Evolutionary conservation across 805 yeast genomes (phyloP), one percentile per base, ranked within the genome.

Genomic region (Schwanniomyces polymorphus): DNA sequence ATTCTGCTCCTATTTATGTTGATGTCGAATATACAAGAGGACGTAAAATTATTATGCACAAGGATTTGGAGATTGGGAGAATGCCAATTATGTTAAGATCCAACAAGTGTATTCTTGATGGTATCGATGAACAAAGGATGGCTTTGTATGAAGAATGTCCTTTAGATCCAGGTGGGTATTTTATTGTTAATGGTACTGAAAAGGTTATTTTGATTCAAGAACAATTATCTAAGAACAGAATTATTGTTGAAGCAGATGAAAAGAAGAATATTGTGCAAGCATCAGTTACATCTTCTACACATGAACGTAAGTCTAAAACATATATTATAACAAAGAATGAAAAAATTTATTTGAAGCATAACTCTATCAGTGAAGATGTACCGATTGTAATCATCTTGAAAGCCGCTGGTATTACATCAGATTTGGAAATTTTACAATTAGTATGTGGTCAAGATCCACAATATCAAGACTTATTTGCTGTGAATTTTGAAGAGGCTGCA

Each of bases 71-170:
- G 64, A 92, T 94, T 50, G 99, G 99, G 29, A 81, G 96, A 61
- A 94, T 94, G 97, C 99, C 99, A n/a, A 85, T 94, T 59, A 94
- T 94, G 99, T 77, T 94, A 57, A 79, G 97, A 58, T 88, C 97
- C 23, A 88, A 90, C 63, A 90, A 91, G 64, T 94, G 99, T 78
- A 84, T 89, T 29, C 73, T 94, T 49, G 82, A 82, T 51, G 95
- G 91, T 16, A 83, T 87, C 41, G 75, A 82, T 43, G 97, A 92
- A 59, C 65, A 72, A 27, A 86, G 82, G 56, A 92, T 94, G 98
- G 97, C 99, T 0, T 72, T 72, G 23, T 75, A 88, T 55, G 85
- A 88, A 57, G 99, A 94, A 68, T 94, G 99, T 68, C 99, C 99
- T 0, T 75, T 94, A 42, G 99, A 94, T 69, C 99, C 99, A 6